A percentile compares a stretch with the other conserved stretches of the same genome.
phyloP scores from a whole-genome alignment of 2,329 filamentous ascomycete species.

The Monosporascus sp. region DNA sequence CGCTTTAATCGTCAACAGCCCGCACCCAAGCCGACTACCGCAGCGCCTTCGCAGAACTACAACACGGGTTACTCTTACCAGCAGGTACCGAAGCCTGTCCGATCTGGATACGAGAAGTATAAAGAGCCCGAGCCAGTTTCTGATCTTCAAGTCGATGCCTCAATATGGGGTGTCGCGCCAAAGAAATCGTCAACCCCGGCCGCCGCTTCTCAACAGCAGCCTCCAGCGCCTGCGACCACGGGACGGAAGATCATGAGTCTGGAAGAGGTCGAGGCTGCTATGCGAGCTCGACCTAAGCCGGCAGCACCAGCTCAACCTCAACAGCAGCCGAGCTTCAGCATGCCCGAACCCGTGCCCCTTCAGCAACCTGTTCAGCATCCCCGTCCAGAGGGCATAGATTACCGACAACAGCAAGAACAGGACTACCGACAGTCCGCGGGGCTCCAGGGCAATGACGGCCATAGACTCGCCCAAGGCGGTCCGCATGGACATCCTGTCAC shows the following conservation, averaged over 20 bases:
- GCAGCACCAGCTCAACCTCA: slow-evolving; percentile 30
- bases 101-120: slow-evolving; percentile 90
- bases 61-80: slow-evolving; percentile 29
- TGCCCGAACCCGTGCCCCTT: slow-evolving; percentile 13
- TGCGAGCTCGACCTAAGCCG: slow-evolving; percentile 63
- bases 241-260: slow-evolving; percentile 84
- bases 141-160: slow-evolving; percentile 87
- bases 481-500: slow-evolving; percentile 45
- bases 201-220: slow-evolving; percentile 10
- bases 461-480: slow-evolving; percentile 24
- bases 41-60: slow-evolving; percentile 26
- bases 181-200: slow-evolving; percentile 43
- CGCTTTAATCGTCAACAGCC: slow-evolving; percentile 74
- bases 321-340: slow-evolving; percentile 18
- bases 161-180: slow-evolving; percentile 79
- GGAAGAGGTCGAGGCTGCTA: slow-evolving; percentile 92
- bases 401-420: slow-evolving; percentile 22
- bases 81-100: slow-evolving; percentile 52
- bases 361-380: slow-evolving; percentile 21
- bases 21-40: slow-evolving; percentile 38
- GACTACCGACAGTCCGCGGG: slow-evolving; percentile 19
- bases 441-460: slow-evolving; percentile 18
- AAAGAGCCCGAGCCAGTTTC: slow-evolving; percentile 77
- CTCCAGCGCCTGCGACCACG: slow-evolving; percentile 19
- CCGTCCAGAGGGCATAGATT: slow-evolving; percentile 21